Percentiles rank a stretch among this genome's conserved stretches.
These are phyloP conservation scores for Globisporangium radiosum DNA, from an alignment of 352 stramenopile species.

Conservation along the genomic window DNA sequence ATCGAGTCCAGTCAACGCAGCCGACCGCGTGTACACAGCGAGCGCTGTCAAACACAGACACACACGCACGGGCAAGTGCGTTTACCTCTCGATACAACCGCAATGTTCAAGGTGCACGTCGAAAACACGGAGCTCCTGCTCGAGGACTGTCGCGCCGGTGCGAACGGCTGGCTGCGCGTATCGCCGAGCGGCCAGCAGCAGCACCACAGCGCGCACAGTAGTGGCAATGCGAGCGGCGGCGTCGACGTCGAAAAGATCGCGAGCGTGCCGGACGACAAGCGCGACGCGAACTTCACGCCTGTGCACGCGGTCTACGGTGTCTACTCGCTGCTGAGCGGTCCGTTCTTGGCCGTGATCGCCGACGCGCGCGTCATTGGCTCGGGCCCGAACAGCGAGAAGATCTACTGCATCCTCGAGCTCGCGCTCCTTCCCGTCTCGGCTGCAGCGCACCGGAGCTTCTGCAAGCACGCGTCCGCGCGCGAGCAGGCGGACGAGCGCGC, in stretches of 20 bases:
- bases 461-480: constrained; percentile 42
- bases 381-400: constrained; percentile 45
- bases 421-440: constrained; percentile 46
- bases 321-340: constrained; percentile 53
- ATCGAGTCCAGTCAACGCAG: too few relatives aligned
- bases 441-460: constrained; percentile 39
- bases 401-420: constrained; percentile 50
- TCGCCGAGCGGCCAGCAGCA: constrained; percentile 10
- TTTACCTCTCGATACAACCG: background rate
- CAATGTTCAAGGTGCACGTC: constrained; percentile 79
- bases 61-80: background rate
- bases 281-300: constrained; percentile 23
- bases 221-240: constrained; percentile 5
- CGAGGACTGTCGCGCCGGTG: constrained; percentile 70
- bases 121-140: constrained; percentile 64
- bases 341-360: constrained; percentile 48
- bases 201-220: background rate
- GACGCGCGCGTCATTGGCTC: constrained; percentile 57
- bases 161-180: constrained; percentile 57
- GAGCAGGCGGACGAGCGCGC: constrained; percentile 47
- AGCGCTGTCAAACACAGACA: too few relatives aligned
- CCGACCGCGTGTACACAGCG: too few relatives aligned
- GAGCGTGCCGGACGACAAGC: constrained; percentile 30
- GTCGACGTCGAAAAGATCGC: constrained; percentile 44
- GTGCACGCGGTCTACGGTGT: constrained; percentile 59